Evolutionary conservation across 2,329 filamentous ascomycete genomes (phyloP), one percentile per base, ranked within the genome.

Genomic region (Xylaria digitata): DNA sequence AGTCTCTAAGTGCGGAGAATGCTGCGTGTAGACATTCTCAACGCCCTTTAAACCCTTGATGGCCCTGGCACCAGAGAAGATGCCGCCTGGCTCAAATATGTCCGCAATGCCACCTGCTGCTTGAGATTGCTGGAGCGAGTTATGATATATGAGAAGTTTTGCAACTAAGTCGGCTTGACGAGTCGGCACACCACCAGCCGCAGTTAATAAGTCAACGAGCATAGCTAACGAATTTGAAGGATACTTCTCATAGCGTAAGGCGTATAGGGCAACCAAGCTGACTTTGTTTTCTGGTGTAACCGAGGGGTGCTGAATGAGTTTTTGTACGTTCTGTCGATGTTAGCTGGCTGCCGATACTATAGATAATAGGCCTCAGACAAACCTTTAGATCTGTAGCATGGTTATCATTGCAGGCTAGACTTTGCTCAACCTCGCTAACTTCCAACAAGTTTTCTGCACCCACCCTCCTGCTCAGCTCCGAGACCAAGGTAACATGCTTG

Each of bases 11-110:
- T 93, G 86, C 0, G 96, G 94, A 6, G 93, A 96, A 79, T 99
- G 96, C 78, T 99, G 96, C 0, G 96, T 99, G 78, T 99, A 99
- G 32, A 99, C 96, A 74, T 99, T 99, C 78, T 99, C 96, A 0
- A 99, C 96, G 1, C 96, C 96, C 76, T 98, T 97, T 15, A 99
- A 85, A 0, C 96, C 96, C 76, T 97, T 97, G 79, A 99, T 94
- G 75, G 91, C 93, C 45, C 93, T 87, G 11, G 94, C 94, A 13
- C 92, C 92, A 0, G 93, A 92, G 80, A 99, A 97, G 70, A 99
- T 95, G 4, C 93, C 95, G 0, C 91, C 88, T 0, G 93, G 91
- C 75, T 98, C 94, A 74, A 99, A 98, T 6, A 98, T 88, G 71
- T 98, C 95, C 0, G 93, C 90, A 64, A 97, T 93, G 5, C 93